Conservation (phyloP, 371 early-diverging fungal species). For the Batrachochytrium dendrobatidis region DNA sequence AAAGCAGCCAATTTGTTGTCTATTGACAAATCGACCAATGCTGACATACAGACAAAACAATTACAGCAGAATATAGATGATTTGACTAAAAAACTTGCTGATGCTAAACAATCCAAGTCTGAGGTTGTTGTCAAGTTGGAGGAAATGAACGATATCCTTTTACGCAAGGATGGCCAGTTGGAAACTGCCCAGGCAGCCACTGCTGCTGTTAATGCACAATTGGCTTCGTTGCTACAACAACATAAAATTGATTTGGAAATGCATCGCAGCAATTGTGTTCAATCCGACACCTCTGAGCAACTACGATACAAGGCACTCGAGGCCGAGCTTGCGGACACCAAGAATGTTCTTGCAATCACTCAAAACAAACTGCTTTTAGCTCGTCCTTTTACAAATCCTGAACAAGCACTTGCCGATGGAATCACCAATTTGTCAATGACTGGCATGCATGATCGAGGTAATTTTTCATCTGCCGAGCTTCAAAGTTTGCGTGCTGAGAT, state of each 20-base stretch:
- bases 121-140: conserved; percentile 1
- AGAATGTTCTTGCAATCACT: background rate
- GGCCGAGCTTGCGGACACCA: background rate
- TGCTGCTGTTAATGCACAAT: background rate
- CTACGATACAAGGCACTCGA: background rate
- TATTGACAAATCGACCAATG: background rate
- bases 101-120: background rate
- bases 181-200: background rate
- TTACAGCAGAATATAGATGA: background rate
- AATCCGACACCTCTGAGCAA: background rate
- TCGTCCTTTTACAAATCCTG: no score
- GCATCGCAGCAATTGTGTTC: background rate
- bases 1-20: no score
- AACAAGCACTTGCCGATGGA: no score
- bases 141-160: background rate
- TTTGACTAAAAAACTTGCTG: background rate
- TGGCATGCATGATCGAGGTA: no score
- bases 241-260: conserved; percentile 2
- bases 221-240: background rate
- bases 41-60: background rate
- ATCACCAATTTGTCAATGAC: no score
- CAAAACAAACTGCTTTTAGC: no score
- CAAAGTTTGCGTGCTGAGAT: no score
- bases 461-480: no score
- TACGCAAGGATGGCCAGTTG: background rate